Base-by-base conservation (phyloP, 495 filamentous ascomycete species). In the Hypomontagnella submonticulosa region DNA sequence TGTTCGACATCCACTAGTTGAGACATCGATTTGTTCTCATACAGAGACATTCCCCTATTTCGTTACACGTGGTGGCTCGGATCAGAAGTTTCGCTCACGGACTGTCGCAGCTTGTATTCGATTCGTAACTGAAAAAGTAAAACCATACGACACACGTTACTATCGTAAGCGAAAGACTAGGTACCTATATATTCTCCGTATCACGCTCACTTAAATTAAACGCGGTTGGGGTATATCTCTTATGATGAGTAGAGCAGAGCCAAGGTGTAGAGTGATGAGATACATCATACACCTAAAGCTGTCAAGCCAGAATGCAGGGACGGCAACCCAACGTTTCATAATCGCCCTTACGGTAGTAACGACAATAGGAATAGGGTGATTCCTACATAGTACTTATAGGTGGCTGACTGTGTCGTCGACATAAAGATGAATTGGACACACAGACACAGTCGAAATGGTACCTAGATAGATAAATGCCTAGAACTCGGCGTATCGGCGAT, bases 31-130 rank as follows among this genome's bases (percentile, higher is more conserved):
- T 44, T 33, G 4, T 30, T 38, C 48, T 47, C 48, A 38, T 27
- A 27, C 23, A 27, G 23, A 27, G 23, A 27, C 23, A 27, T 27
- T 3, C 6, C 23, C 23, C 6, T 27, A 27, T 27, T 60, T 34
- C 57, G n/a, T 34, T 16, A 46, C 43, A 23, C 11, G 51, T 54
- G 23, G 27, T 50, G 56, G 51, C n/a, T 4, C 56, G 43, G 27
- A 49, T 50, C 59, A 49, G 12, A 43, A 55, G 36, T 54, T 38
- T 42, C 13, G 44, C 50, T 42, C 4, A 48, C 57, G 48, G 57
- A 53, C n/a, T 16, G 16, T 23, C 42, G 44, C 44, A 57, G 36
- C 7, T 38, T 50, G 23, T 34, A 3, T 18, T 37, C 19, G 41
- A 20, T 49, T 48, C 41, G 13, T 16, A 13, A 49, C 15, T 18